Evolutionary conservation across 148 eudicot genomes (phyloP).

Genomic region (Rhododendron ovatum): DNA sequence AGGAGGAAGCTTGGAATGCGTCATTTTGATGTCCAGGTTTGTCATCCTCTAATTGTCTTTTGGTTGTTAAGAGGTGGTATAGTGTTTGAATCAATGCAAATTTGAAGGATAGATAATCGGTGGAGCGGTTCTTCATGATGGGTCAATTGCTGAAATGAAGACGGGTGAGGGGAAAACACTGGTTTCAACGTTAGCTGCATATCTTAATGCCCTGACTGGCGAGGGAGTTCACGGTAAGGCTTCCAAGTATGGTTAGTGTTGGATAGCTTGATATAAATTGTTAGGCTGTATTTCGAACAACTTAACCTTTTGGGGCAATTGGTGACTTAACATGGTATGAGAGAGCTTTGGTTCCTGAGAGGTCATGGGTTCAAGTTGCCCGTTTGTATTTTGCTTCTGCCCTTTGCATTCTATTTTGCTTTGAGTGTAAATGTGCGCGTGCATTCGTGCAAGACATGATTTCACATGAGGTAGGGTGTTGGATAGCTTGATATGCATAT

Average conservation of each 20-base stretch:
- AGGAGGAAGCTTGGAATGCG: constrained; percentile 97
- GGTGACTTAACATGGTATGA: not conserved
- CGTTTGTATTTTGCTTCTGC: not conserved
- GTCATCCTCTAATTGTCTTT: not conserved
- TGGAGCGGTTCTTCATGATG: constrained; percentile 98
- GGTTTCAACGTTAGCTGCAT: constrained; percentile 97
- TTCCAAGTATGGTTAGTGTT: not conserved
- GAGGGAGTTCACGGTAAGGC: constrained; percentile 95
- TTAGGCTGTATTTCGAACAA: not conserved
- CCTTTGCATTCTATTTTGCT: not conserved
- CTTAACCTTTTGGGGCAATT: not conserved
- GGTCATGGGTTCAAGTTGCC: not conserved
- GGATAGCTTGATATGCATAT: not conserved
- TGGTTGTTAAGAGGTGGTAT: not conserved
- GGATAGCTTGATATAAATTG: not conserved
- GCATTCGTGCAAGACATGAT: not conserved
- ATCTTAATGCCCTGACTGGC: constrained; percentile 95
- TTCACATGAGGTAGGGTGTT: not conserved
- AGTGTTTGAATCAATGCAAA: constrained; percentile 7
- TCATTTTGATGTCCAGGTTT: constrained; percentile 99
- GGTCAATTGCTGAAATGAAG: constrained; percentile 98
- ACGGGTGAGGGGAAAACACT: constrained; percentile 98
- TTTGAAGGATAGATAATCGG: constrained; percentile 66
- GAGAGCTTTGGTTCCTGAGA: not conserved
- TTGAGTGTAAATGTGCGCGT: not conserved